Percentiles rank a stretch among this genome's conserved stretches.
Evolutionary conservation across 2,329 filamentous ascomycete genomes (phyloP).

Genomic region (Fusarium pseudonygamai): DNA sequence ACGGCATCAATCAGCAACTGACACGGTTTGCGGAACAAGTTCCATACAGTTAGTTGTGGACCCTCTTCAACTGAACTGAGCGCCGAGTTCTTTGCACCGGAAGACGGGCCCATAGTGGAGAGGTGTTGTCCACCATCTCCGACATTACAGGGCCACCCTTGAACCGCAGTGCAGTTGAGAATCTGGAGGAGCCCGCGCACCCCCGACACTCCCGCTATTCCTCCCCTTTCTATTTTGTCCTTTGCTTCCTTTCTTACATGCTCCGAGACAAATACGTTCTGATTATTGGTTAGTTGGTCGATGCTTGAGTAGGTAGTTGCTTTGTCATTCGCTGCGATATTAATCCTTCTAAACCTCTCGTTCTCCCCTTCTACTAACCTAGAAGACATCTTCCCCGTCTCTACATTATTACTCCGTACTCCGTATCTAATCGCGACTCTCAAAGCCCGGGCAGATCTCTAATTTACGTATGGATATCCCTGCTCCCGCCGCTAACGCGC

Average conservation of each 20-base stretch:
- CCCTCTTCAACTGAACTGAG: constrained; percentile 20
- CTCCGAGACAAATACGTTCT: background rate
- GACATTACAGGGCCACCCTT: constrained; percentile 26
- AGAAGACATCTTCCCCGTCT: background rate
- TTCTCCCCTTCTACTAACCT: background rate
- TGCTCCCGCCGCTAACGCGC: constrained; percentile 33
- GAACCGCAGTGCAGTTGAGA: constrained; percentile 26
- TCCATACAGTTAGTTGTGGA: constrained; percentile 18
- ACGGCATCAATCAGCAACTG: constrained; percentile 35
- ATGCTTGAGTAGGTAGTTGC: background rate
- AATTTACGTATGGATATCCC: constrained; percentile 24
- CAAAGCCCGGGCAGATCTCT: constrained; percentile 9
- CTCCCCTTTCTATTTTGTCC: constrained; percentile 3
- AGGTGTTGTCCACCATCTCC: constrained; percentile 39
- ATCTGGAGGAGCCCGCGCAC: constrained; percentile 36
- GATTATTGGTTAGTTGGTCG: background rate
- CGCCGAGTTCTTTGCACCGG: constrained; percentile 23
- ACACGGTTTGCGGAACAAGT: constrained; percentile 16
- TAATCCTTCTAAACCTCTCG: background rate
- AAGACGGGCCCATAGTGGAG: constrained; percentile 35
- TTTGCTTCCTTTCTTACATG: constrained; percentile 9
- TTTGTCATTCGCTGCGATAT: background rate
- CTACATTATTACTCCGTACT: background rate
- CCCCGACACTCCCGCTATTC: constrained; percentile 33
- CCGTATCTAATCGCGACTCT: background rate